These are phyloP conservation scores for Phialophora tarda DNA, from an alignment of 2,329 filamentous ascomycete species.

Conservation along the genomic window DNA sequence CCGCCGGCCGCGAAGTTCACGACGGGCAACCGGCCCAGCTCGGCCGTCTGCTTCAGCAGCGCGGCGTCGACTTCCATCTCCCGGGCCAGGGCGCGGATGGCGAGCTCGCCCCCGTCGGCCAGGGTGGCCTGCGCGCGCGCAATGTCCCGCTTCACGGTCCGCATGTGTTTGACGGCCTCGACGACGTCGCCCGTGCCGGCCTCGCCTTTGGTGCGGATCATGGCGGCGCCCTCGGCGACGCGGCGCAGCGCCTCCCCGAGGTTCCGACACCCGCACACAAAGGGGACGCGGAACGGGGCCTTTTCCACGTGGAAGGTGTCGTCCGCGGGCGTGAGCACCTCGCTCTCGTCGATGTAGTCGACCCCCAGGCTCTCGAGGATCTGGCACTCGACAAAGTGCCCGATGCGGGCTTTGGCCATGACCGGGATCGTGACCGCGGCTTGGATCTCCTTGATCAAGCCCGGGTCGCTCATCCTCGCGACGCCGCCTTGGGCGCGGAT, in stretches of 20 bases:
- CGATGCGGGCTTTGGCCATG: conserved; percentile 98
- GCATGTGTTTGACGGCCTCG: conserved; percentile 95
- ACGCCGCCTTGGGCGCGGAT: conserved; percentile 92
- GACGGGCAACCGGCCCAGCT: conserved; percentile 85
- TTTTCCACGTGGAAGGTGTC: conserved; percentile 91
- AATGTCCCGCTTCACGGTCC: conserved; percentile 84
- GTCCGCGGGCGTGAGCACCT: conserved; percentile 95
- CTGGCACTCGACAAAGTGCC: conserved; percentile 97
- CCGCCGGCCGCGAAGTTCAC: conserved; percentile 99
- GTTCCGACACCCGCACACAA: conserved; percentile 95
- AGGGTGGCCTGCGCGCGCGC: conserved; percentile 68
- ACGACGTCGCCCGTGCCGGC: conserved; percentile 96
- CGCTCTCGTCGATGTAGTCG: conserved; percentile 98
- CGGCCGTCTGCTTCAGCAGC: conserved; percentile 82
- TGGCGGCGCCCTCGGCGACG: conserved; percentile 91
- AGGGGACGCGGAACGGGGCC: conserved; percentile 78
- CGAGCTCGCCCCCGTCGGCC: conserved; percentile 62
- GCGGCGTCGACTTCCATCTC: conserved; percentile 79
- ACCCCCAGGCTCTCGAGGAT: conserved; percentile 94
- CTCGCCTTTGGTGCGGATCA: conserved; percentile 99
- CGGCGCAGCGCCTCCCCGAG: conserved; percentile 89
- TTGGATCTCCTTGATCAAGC: conserved; percentile 96
- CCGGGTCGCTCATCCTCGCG: conserved; percentile 93
- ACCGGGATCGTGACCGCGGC: conserved; percentile 93
- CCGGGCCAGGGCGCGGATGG: conserved; percentile 78